Evolutionary conservation across 2,329 filamentous ascomycete genomes (phyloP).

Genomic region (Calonectria montana): DNA sequence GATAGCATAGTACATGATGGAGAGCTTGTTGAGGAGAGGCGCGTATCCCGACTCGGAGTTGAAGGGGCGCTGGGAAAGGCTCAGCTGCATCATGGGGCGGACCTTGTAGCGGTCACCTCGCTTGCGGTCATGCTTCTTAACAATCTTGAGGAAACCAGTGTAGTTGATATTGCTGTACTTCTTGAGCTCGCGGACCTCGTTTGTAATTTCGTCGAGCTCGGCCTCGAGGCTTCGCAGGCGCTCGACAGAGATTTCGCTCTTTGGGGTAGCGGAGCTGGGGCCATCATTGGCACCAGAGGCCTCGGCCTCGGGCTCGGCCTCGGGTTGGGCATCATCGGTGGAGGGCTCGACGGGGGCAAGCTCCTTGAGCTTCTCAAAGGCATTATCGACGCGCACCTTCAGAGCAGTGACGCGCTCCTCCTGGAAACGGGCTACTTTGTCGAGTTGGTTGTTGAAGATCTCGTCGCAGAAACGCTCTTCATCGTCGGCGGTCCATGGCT

Average conservation of each 20-base stretch:
- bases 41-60: conserved; percentile 92
- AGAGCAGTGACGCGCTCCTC: conserved; percentile 75
- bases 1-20: conserved; percentile 95
- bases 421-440: conserved; percentile 94
- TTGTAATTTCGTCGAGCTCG: conserved; percentile 88
- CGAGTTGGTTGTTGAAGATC: conserved; percentile 91
- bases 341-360: conserved; percentile 66
- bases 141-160: conserved; percentile 96
- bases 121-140: conserved; percentile 98
- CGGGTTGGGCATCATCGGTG: conserved; percentile 64
- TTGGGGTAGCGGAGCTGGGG: conserved; percentile 48
- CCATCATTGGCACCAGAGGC: conserved; percentile 29
- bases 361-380: conserved; percentile 80
- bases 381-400: conserved; percentile 64
- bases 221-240: conserved; percentile 77
- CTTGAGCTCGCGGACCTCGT: conserved; percentile 92
- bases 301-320: conserved; percentile 49
- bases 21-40: conserved; percentile 88
- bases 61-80: conserved; percentile 88
- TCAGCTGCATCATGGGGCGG: conserved; percentile 90
- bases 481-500: conserved; percentile 91
- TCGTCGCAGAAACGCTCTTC: conserved; percentile 95
- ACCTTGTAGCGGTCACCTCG: conserved; percentile 88
- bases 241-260: conserved; percentile 60
- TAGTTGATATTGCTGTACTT: conserved; percentile 98